Percentiles rank a stretch among this genome's conserved stretches.
phyloP scores from a whole-genome alignment of 495 filamentous ascomycete genomes.

The Chlorociboria aeruginascens region DNA sequence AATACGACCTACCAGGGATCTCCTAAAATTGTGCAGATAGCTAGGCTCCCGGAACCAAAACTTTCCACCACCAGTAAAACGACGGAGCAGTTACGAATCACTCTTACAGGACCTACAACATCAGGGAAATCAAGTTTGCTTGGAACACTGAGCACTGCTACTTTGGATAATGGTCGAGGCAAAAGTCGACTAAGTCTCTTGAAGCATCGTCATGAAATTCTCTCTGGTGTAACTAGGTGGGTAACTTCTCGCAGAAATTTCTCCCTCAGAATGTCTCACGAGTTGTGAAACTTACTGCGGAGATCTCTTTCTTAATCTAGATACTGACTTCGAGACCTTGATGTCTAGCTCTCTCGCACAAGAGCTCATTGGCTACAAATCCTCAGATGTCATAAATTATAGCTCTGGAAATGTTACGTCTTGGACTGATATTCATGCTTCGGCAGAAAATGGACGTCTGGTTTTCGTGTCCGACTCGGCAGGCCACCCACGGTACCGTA shows the following conservation, averaged over 20 bases:
- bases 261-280: too few species aligned
- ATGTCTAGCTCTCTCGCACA: slow-evolving; percentile 62
- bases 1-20: not conserved
- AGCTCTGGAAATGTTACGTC: slow-evolving; percentile 74
- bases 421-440: slow-evolving; percentile 89
- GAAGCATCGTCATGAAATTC: slow-evolving; percentile 91
- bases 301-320: too few species aligned
- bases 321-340: too few species aligned
- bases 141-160: slow-evolving; percentile 76
- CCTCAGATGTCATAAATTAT: slow-evolving; percentile 63
- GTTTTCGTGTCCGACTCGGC: slow-evolving; percentile 86
- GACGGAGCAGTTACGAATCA: slow-evolving; percentile 77
- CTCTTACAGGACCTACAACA: slow-evolving; percentile 80
- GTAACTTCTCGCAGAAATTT: too few species aligned
- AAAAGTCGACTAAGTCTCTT: slow-evolving; percentile 77
- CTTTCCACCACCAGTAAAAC: slow-evolving; percentile 14
- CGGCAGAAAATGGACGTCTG: slow-evolving; percentile 48
- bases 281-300: too few species aligned
- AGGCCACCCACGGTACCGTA: slow-evolving; percentile 73
- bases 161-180: slow-evolving; percentile 83
- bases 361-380: slow-evolving; percentile 76
- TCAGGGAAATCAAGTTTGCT: slow-evolving; percentile 88
- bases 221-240: slow-evolving; percentile 66
- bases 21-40: slow-evolving; percentile 1
- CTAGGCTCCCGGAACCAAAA: slow-evolving; percentile 5